Conservation (phyloP, 139 green algal species). For the Mesotaenium endlicherianum region DNA sequence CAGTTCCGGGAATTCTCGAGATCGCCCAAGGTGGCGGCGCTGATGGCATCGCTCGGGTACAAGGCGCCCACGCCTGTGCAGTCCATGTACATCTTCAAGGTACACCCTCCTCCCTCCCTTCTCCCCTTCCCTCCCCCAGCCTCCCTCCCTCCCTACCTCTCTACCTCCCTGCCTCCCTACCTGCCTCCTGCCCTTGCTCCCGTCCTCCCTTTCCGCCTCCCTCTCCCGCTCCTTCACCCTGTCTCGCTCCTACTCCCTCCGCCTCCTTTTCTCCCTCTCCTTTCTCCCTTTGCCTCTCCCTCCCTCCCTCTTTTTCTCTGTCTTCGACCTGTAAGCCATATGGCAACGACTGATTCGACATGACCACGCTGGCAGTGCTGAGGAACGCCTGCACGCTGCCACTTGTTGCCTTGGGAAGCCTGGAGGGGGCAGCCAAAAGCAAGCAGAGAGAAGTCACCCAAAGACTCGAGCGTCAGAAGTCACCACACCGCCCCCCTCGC, state of each 20-base stretch:
- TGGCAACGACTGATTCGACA: too few species aligned
- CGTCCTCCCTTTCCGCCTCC: neutral
- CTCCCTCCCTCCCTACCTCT: neutral
- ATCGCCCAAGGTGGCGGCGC: slow-evolving; percentile 58
- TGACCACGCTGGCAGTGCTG: too few species aligned
- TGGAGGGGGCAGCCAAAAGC: too few species aligned
- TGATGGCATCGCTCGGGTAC: slow-evolving; percentile 75
- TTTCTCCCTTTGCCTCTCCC: neutral
- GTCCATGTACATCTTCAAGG: slow-evolving; percentile 91
- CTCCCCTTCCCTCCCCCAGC: neutral
- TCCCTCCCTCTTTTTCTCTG: neutral
- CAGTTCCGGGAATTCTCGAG: slow-evolving; percentile 78
- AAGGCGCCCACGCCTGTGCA: slow-evolving; percentile 83
- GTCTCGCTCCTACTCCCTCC: too few species aligned
- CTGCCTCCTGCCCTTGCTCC: too few species aligned
- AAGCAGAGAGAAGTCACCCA: too few species aligned
- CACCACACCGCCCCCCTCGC: neutral
- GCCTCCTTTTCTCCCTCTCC: neutral
- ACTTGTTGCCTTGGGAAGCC: too few species aligned
- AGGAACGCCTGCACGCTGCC: too few species aligned
- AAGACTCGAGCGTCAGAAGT: neutral
- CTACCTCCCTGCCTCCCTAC: neutral
- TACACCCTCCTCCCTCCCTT: neutral
- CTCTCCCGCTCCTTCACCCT: neutral
- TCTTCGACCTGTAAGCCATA: too few species aligned